A percentile compares a stretch with the other conserved stretches of the same genome.
phyloP scores from a whole-genome alignment of 2,329 filamentous ascomycete genomes.

The Beauveria sp. region DNA sequence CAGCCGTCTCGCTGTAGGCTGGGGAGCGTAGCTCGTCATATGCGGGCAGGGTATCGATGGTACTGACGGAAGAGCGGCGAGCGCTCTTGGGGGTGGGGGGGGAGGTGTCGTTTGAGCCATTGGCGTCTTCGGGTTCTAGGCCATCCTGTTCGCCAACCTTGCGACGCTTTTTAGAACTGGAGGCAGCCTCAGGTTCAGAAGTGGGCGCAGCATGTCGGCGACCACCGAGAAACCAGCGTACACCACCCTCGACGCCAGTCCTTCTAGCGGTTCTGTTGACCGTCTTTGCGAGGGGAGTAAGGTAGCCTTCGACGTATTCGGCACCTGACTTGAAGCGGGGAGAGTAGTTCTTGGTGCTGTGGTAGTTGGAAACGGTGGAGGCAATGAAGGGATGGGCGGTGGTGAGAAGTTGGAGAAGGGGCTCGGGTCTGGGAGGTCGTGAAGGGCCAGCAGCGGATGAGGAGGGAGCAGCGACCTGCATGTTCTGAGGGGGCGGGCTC shows the following conservation, averaged over 20 bases:
- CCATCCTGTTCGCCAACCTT: slow-evolving; percentile 42
- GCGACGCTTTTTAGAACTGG: slow-evolving; percentile 49
- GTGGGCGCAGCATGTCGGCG: slow-evolving; percentile 42
- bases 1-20: slow-evolving; percentile 57
- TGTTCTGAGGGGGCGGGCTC: slow-evolving; percentile 20
- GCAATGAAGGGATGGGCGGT: slow-evolving; percentile 82
- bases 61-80: slow-evolving; percentile 58
- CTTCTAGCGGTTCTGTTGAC: slow-evolving; percentile 75
- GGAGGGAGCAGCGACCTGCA: slow-evolving; percentile 16
- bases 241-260: slow-evolving; percentile 80
- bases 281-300: slow-evolving; percentile 79
- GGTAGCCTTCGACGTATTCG: slow-evolving; percentile 82
- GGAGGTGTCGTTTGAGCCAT: slow-evolving; percentile 19
- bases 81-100: slow-evolving; percentile 23
- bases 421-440: slow-evolving; percentile 56
- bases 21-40: slow-evolving; percentile 76
- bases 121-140: slow-evolving; percentile 19
- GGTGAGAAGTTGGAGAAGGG: slow-evolving; percentile 76
- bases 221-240: slow-evolving; percentile 72
- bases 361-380: slow-evolving; percentile 79
- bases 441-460: slow-evolving; percentile 15
- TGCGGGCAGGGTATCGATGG: slow-evolving; percentile 68
- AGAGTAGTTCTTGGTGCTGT: slow-evolving; percentile 81
- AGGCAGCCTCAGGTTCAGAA: slow-evolving; percentile 39
- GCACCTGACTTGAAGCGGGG: slow-evolving; percentile 83